These are phyloP conservation scores for Amaranthus tricolor DNA, from an alignment of 179 eudicot genomes.

Conservation along the genomic window DNA sequence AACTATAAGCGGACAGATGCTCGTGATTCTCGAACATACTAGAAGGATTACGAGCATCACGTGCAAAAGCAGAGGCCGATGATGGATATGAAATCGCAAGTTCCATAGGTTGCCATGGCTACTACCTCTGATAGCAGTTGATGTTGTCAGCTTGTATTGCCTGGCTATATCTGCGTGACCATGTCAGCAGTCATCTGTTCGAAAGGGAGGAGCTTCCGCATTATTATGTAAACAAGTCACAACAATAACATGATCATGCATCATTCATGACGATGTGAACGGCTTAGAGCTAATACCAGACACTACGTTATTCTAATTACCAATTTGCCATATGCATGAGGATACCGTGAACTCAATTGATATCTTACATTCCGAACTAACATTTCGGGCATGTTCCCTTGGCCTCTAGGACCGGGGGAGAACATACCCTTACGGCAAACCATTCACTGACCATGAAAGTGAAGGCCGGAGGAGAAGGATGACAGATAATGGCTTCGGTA, in stretches of 20 bases:
- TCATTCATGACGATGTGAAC: constrained; percentile 12
- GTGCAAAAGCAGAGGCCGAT: constrained; percentile 19
- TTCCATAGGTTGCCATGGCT: constrained; percentile 17
- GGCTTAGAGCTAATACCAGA: constrained; percentile 1
- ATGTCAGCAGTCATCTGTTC: constrained; percentile 8
- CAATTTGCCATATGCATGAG: background rate
- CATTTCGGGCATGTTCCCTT: too few relatives aligned
- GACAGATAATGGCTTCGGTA: background rate
- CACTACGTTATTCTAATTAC: background rate
- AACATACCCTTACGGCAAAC: too few relatives aligned
- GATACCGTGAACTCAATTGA: background rate
- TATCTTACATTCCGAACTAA: background rate
- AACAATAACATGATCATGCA: background rate
- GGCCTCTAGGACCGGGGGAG: too few relatives aligned
- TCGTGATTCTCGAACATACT: background rate
- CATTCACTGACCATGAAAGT: too few relatives aligned
- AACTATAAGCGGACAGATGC: too few relatives aligned
- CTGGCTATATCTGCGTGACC: constrained; percentile 14
- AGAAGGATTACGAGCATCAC: constrained; percentile 20
- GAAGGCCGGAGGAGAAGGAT: too few relatives aligned
- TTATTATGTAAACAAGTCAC: constrained; percentile 15
- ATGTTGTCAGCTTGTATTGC: background rate
- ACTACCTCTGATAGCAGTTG: constrained; percentile 5
- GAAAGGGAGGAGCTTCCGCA: constrained; percentile 21
- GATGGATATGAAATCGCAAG: constrained; percentile 22